phyloP scores from a whole-genome alignment of 176 grass and related monocot species.

The Thalia dealbata region DNA sequence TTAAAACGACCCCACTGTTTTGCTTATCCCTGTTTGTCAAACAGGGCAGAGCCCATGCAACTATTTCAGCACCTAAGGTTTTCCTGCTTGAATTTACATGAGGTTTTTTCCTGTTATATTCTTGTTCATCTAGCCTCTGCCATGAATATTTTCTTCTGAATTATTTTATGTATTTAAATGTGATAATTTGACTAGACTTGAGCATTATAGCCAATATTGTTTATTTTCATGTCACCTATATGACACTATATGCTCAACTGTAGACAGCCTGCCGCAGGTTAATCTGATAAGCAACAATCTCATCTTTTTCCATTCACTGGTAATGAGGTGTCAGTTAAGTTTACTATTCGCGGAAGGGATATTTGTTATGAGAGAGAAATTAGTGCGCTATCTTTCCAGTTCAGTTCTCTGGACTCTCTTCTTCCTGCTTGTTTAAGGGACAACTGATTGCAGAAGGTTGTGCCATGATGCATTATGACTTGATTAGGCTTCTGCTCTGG shows the following conservation, averaged over 20 bases:
- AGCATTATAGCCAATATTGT: background rate
- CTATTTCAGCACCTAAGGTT: background rate
- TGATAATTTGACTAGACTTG: background rate
- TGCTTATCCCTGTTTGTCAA: background rate
- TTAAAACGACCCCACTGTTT: background rate
- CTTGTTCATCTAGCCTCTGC: background rate
- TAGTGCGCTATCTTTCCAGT: background rate
- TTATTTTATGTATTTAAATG: background rate
- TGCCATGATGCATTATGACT: background rate
- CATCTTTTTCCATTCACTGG: background rate
- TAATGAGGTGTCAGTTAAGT: background rate
- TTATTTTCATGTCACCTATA: background rate
- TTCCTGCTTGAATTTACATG: background rate
- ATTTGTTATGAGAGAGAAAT: background rate
- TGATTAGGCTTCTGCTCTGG: too few species aligned
- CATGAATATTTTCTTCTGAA: background rate
- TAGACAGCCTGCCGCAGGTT: background rate
- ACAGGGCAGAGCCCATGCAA: background rate
- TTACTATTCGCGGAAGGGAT: background rate
- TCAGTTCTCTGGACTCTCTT: background rate
- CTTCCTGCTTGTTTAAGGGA: background rate
- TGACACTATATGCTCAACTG: background rate
- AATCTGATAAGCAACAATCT: background rate
- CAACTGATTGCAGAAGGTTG: background rate
- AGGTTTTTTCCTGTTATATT: background rate